phyloP scores from a whole-genome alignment of 2,329 filamentous ascomycete genomes.

The Domatiomyces globalis region DNA sequence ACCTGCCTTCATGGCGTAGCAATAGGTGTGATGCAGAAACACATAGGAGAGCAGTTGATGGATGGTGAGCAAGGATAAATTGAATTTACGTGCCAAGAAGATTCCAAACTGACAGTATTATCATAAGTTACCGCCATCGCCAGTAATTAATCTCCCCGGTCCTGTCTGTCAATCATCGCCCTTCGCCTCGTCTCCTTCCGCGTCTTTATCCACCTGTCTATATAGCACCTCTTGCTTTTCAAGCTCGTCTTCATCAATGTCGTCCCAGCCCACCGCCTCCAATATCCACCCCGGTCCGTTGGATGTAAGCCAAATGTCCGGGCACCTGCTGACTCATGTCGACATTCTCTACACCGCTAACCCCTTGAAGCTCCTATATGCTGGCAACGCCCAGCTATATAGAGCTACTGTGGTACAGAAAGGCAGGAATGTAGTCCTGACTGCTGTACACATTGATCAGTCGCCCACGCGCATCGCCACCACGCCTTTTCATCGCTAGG shows the following conservation, averaged over 20 bases:
- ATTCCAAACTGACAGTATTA: not conserved
- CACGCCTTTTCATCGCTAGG: conserved; percentile 54
- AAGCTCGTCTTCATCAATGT: conserved; percentile 35
- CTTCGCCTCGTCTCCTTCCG: conserved; percentile 20
- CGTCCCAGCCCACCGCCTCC: conserved; percentile 39
- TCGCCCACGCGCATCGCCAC: conserved; percentile 57
- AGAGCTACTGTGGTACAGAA: conserved; percentile 65
- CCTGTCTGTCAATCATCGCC: too few relatives aligned
- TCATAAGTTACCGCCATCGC: too few relatives aligned
- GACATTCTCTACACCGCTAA: conserved; percentile 50
- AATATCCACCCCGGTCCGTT: conserved; percentile 39
- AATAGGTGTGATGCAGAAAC: not conserved
- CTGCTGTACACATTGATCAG: conserved; percentile 69
- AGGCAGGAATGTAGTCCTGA: conserved; percentile 66
- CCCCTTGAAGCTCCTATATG: conserved; percentile 51
- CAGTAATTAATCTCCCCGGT: too few relatives aligned
- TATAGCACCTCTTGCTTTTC: conserved; percentile 32
- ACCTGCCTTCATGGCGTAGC: not conserved
- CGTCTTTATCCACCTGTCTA: conserved; percentile 25
- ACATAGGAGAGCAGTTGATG: not conserved
- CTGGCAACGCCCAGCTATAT: conserved; percentile 64
- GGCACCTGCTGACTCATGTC: conserved; percentile 38
- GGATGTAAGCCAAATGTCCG: conserved; percentile 39
- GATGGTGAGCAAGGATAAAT: not conserved
- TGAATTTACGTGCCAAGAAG: not conserved